Evolutionary conservation across 768 basidiomycete species (phyloP).

Genomic region (Hericium coralloides): DNA sequence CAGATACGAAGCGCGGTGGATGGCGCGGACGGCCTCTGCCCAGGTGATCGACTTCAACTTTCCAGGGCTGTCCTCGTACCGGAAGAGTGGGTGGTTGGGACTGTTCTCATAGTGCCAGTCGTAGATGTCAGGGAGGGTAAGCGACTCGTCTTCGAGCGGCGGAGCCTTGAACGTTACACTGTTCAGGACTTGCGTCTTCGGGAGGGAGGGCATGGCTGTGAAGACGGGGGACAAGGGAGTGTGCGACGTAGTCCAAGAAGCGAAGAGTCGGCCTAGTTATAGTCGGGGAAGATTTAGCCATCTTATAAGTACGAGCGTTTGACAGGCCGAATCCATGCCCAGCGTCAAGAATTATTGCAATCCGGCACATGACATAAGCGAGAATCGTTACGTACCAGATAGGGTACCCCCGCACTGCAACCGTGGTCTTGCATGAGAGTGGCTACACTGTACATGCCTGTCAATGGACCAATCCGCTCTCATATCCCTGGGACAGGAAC

Average conservation of each 20-base stretch:
- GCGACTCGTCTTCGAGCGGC: slow-evolving; percentile 12
- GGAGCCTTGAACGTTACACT: slow-evolving; percentile 16
- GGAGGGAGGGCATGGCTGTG: slow-evolving; percentile 8
- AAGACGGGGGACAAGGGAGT: not conserved
- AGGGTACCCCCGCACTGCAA: no score
- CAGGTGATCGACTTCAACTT: slow-evolving; percentile 11
- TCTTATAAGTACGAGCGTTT: not conserved
- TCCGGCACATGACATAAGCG: not conserved
- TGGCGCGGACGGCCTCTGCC: slow-evolving; percentile 12
- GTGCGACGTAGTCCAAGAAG: not conserved
- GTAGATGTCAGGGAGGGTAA: slow-evolving; percentile 18
- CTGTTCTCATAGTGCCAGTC: slow-evolving; percentile 19
- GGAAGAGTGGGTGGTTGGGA: slow-evolving; percentile 16
- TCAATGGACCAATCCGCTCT: no score
- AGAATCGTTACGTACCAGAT: not conserved
- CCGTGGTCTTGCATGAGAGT: no score
- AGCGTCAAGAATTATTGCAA: no score
- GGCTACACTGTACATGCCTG: no score
- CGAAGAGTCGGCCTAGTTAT: not conserved
- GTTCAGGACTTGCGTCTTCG: slow-evolving; percentile 13
- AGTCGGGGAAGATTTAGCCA: not conserved
- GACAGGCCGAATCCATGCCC: no score
- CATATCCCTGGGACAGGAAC: no score
- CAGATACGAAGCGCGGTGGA: slow-evolving; percentile 12
- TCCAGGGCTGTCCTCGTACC: slow-evolving; percentile 8